Evolutionary conservation across 352 stramenopile genomes (phyloP).

Genomic region (Phytopythium delawarense): DNA sequence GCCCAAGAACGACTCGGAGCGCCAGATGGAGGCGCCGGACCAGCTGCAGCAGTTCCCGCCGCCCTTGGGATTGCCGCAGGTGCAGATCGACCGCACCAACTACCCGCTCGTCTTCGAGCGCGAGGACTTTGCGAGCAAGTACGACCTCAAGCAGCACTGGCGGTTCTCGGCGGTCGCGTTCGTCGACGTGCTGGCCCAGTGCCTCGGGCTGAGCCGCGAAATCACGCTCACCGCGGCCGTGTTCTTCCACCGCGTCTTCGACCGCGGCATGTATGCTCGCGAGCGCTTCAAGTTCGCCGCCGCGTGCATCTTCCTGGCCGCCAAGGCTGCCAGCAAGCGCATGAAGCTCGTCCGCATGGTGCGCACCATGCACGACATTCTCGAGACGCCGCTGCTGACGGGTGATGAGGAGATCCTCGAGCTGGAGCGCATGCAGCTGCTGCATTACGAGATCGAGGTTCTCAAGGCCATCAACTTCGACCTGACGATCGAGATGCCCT

Average conservation of each 20-base stretch:
- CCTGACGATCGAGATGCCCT: slow-evolving; percentile 74
- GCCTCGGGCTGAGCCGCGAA: slow-evolving; percentile 58
- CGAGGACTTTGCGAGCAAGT: slow-evolving; percentile 44
- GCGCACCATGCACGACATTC: slow-evolving; percentile 79
- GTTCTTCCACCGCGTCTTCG: slow-evolving; percentile 81
- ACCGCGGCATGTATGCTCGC: slow-evolving; percentile 72
- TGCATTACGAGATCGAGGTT: slow-evolving; percentile 85
- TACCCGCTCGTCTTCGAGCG: slow-evolving; percentile 76
- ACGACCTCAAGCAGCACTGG: slow-evolving; percentile 80
- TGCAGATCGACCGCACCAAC: slow-evolving; percentile 71
- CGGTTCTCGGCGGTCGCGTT: slow-evolving; percentile 75
- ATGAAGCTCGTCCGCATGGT: slow-evolving; percentile 88
- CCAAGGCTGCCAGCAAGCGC: slow-evolving; percentile 81
- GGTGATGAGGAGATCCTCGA: slow-evolving; percentile 85
- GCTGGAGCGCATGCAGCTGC: slow-evolving; percentile 76
- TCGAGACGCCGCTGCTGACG: slow-evolving; percentile 61
- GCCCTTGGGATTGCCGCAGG: slow-evolving; percentile 30
- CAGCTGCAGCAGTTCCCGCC: slow-evolving; percentile 75
- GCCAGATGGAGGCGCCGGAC: slow-evolving; percentile 58
- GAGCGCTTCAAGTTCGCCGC: slow-evolving; percentile 83
- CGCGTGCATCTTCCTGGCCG: slow-evolving; percentile 75
- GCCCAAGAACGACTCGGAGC: slow-evolving; percentile 59
- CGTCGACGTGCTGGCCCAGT: slow-evolving; percentile 73
- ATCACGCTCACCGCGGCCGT: slow-evolving; percentile 69
- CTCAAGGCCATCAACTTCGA: slow-evolving; percentile 80